phyloP scores from a whole-genome alignment of 352 stramenopile species.

The Globisporangium sylvaticum region DNA sequence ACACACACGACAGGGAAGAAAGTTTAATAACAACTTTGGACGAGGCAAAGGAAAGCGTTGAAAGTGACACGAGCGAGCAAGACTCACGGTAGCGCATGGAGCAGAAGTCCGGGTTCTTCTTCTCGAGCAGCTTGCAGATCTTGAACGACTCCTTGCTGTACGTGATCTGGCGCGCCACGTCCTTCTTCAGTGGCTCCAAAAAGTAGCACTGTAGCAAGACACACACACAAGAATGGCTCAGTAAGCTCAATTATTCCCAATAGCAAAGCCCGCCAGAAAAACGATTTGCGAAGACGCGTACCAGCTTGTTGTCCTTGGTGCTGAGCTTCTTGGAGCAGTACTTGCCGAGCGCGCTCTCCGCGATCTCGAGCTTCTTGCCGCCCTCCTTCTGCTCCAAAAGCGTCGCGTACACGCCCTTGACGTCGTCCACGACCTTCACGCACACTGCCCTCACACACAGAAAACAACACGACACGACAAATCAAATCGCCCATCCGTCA shows the following conservation, averaged over 20 bases:
- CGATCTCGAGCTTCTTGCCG: slow-evolving; percentile 70
- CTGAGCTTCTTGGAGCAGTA: slow-evolving; percentile 83
- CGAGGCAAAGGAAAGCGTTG: background rate
- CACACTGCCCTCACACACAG: slow-evolving; percentile 61
- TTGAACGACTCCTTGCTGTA: slow-evolving; percentile 92
- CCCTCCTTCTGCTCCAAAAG: slow-evolving; percentile 72
- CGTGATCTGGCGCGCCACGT: slow-evolving; percentile 89
- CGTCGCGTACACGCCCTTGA: slow-evolving; percentile 70
- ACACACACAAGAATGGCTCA: too few relatives aligned
- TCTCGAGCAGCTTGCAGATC: slow-evolving; percentile 92
- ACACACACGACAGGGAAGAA: too few relatives aligned
- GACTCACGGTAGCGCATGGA: slow-evolving; percentile 90
- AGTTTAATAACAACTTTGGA: background rate
- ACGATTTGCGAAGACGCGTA: too few relatives aligned
- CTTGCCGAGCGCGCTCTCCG: slow-evolving; percentile 82
- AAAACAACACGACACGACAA: background rate
- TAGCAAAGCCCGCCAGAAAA: too few relatives aligned
- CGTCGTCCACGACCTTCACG: slow-evolving; percentile 87
- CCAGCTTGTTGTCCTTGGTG: slow-evolving; percentile 91
- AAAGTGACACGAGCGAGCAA: background rate
- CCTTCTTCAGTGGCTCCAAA: slow-evolving; percentile 92
- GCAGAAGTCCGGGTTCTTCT: slow-evolving; percentile 94
- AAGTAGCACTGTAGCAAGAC: too few relatives aligned
- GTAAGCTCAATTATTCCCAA: too few relatives aligned
- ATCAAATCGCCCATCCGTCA: background rate